phyloP scores from a whole-genome alignment of 2,329 filamentous ascomycete species.

The Ascochyta fabae region DNA sequence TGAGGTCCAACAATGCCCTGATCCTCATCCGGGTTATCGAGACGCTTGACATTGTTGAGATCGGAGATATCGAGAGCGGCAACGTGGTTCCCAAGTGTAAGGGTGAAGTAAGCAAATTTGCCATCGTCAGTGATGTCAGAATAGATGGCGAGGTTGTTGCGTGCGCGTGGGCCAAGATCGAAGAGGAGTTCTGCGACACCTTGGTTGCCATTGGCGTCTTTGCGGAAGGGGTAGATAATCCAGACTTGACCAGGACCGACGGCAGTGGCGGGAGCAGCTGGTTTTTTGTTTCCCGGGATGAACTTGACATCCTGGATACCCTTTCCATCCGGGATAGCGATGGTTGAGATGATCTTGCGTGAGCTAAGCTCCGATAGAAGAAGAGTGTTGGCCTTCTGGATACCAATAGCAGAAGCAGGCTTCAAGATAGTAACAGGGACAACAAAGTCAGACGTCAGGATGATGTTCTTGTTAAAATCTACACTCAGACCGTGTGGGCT shows the following conservation, averaged over 20 bases:
- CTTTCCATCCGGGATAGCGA: constrained; percentile 64
- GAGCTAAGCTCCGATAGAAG: constrained; percentile 64
- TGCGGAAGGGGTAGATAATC: constrained; percentile 69
- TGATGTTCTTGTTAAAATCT: constrained; percentile 64
- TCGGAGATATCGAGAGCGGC: constrained; percentile 68
- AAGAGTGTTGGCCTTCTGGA: constrained; percentile 63
- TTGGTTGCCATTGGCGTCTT: constrained; percentile 61
- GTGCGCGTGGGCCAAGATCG: constrained; percentile 64
- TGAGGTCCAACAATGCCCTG: constrained; percentile 68
- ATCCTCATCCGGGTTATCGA: constrained; percentile 64
- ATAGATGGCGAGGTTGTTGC: constrained; percentile 65
- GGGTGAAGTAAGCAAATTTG: constrained; percentile 64
- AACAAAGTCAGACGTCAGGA: constrained; percentile 68
- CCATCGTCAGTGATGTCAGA: constrained; percentile 66
- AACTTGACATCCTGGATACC: constrained; percentile 72
- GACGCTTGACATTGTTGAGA: constrained; percentile 64
- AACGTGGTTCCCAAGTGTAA: constrained; percentile 68
- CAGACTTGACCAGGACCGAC: constrained; percentile 67
- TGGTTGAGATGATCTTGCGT: constrained; percentile 65
- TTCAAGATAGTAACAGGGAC: constrained; percentile 68
- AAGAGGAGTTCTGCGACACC: constrained; percentile 65
- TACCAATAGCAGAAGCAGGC: constrained; percentile 58
- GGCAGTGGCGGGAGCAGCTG: constrained; percentile 65
- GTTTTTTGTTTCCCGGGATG: constrained; percentile 66
- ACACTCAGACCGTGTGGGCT: constrained; percentile 66